These are phyloP conservation scores for Pichia membranifaciens DNA, from an alignment of 805 yeast genomes.

Conservation along the genomic window DNA sequence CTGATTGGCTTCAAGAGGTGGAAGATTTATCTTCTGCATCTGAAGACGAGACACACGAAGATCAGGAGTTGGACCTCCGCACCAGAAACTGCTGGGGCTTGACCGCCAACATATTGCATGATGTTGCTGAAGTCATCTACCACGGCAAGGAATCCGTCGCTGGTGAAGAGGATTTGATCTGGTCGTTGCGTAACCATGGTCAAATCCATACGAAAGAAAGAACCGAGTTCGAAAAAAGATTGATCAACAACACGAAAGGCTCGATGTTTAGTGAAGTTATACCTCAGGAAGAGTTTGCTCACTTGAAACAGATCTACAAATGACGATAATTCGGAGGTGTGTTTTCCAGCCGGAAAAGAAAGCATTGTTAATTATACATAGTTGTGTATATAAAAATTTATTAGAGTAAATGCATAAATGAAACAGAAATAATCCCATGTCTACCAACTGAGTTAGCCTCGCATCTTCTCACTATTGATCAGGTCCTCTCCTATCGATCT, in stretches of 20 bases:
- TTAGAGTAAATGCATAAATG: neutral
- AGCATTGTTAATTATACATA: neutral
- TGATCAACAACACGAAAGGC: constrained; percentile 40
- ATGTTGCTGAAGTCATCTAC: constrained; percentile 53
- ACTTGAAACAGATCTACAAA: constrained; percentile 39
- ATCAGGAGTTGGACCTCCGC: constrained; percentile 36
- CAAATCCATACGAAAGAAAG: constrained; percentile 47
- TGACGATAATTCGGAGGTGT: too few relatives aligned
- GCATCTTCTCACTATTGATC: constrained; percentile 65
- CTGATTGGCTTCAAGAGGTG: constrained; percentile 55
- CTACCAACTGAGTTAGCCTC: constrained; percentile 38
- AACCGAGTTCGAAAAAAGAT: constrained; percentile 46
- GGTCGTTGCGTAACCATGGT: constrained; percentile 43
- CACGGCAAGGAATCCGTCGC: constrained; percentile 32
- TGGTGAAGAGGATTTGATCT: constrained; percentile 65
- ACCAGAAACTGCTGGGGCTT: constrained; percentile 78
- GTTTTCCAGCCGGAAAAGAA: too few relatives aligned
- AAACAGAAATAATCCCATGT: too few relatives aligned
- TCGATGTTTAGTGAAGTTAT: constrained; percentile 41
- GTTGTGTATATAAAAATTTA: neutral
- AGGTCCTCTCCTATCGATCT: constrained; percentile 68
- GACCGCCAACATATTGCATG: constrained; percentile 74
- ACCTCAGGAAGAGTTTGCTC: constrained; percentile 37
- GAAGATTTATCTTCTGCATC: constrained; percentile 56
- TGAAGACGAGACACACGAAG: constrained; percentile 35